Evolutionary conservation across 495 filamentous ascomycete species (phyloP).

Genomic region (Daldinia vernicosa): DNA sequence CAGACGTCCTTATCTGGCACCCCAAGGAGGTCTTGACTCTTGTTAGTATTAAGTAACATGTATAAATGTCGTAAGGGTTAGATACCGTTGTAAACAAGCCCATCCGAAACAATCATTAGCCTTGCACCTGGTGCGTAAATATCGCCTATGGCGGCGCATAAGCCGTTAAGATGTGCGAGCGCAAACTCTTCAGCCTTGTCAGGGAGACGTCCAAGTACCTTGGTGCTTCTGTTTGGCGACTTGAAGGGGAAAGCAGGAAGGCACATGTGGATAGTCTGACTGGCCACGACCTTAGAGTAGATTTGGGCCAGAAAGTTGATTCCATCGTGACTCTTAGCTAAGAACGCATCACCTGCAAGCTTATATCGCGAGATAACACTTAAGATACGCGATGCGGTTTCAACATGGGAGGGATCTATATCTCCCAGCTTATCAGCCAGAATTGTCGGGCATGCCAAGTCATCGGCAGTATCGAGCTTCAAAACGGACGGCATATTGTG

Average conservation of each 20-base stretch:
- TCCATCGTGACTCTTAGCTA: constrained; percentile 21
- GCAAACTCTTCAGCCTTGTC: constrained; percentile 63
- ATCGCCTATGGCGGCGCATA: constrained; percentile 55
- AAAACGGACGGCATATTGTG: constrained; percentile 39
- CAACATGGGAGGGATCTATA: constrained; percentile 17
- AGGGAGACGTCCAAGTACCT: constrained; percentile 59
- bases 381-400: constrained; percentile 44
- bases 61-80: background rate
- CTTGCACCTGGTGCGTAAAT: constrained; percentile 58
- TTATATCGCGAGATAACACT: constrained; percentile 43
- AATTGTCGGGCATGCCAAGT: constrained; percentile 13
- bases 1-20: constrained; percentile 61
- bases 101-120: constrained; percentile 61
- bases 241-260: constrained; percentile 66
- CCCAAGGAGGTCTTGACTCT: constrained; percentile 55
- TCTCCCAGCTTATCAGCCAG: constrained; percentile 16
- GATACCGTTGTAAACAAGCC: constrained; percentile 63
- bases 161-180: constrained; percentile 54
- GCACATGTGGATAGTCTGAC: constrained; percentile 44
- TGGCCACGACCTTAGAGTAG: constrained; percentile 23
- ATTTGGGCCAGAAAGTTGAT: constrained; percentile 41
- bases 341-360: constrained; percentile 16
- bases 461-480: constrained; percentile 28
- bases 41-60: constrained; percentile 12
- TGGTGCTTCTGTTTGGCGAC: constrained; percentile 56